These are phyloP conservation scores for Gaeumannomyces tritici DNA, from an alignment of 2,329 filamentous ascomycete species.

Conservation along the genomic window DNA sequence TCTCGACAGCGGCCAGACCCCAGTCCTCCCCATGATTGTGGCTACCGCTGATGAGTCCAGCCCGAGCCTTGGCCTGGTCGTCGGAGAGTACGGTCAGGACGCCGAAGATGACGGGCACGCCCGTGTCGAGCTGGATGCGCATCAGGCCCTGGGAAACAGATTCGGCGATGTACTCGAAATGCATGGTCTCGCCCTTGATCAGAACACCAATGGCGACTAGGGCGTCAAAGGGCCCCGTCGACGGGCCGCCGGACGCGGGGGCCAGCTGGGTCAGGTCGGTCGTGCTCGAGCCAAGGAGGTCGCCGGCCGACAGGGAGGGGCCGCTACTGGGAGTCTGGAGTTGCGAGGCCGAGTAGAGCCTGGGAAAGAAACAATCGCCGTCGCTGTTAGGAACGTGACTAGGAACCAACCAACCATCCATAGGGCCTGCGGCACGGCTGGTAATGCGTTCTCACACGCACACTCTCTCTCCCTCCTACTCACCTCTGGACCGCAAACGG, in stretches of 20 bases:
- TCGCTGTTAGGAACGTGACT: no score
- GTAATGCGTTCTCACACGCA: no score
- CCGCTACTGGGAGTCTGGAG: conserved; percentile 63
- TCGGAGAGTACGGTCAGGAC: conserved; percentile 82
- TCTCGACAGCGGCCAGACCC: conserved; percentile 88
- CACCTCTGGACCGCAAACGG: conserved; percentile 82
- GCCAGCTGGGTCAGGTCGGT: conserved; percentile 53
- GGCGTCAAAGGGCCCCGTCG: conserved; percentile 70
- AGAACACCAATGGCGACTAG: conserved; percentile 92
- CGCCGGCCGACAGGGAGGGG: conserved; percentile 57
- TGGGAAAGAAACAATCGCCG: no score
- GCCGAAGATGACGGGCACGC: conserved; percentile 85
- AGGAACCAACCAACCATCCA: no score
- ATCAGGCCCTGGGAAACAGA: conserved; percentile 86
- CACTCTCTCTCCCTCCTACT: no score
- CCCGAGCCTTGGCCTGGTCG: conserved; percentile 76
- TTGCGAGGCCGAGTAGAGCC: conserved; percentile 77
- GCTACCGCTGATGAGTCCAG: conserved; percentile 56
- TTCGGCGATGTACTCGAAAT: conserved; percentile 97
- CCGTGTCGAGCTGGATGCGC: conserved; percentile 83
- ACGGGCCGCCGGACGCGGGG: conserved; percentile 22
- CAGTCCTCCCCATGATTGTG: conserved; percentile 98
- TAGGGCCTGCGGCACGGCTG: no score
- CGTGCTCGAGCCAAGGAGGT: conserved; percentile 62
- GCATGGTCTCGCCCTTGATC: conserved; percentile 98